Conservation (phyloP, 768 basidiomycete genomes). For the Podaxis carcinomalis region DNA sequence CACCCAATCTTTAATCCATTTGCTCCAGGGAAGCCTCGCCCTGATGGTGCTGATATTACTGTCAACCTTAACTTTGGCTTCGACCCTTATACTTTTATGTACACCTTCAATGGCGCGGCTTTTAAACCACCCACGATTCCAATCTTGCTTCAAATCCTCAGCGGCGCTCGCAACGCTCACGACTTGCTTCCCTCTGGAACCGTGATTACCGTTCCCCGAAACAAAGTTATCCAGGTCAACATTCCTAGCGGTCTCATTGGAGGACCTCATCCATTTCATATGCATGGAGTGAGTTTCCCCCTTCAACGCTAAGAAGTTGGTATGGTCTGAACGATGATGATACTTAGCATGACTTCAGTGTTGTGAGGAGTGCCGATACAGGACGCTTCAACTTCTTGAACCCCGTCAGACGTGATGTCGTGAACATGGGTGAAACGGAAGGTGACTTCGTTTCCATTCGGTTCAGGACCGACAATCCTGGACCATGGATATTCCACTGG, state of each 20-base stretch:
- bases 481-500: conserved; percentile 54
- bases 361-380: conserved; percentile 38
- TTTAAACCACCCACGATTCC: conserved; percentile 32
- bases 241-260: conserved; percentile 29
- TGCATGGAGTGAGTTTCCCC: conserved; percentile 38
- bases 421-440: conserved; percentile 30
- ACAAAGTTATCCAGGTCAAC: conserved; percentile 45
- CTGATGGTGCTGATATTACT: conserved; percentile 19
- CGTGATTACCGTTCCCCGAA: conserved; percentile 38
- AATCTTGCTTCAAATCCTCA: conserved; percentile 47
- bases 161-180: conserved; percentile 33
- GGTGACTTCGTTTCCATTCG: conserved; percentile 50
- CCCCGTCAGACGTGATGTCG: conserved; percentile 57
- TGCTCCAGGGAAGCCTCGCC: conserved; percentile 20
- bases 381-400: conserved; percentile 40
- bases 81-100: conserved; percentile 4
- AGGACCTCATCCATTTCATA: conserved; percentile 37
- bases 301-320: background rate
- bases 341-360: conserved; percentile 30
- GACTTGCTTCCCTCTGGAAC: conserved; percentile 37
- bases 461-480: conserved; percentile 66
- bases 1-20: conserved; percentile 16
- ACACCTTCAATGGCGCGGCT: conserved; percentile 12
- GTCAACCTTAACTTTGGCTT: conserved; percentile 18
- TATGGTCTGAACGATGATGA: background rate